Evolutionary conservation across 2,329 filamentous ascomycete species (phyloP), one percentile per base, ranked within the genome.

Genomic region (Thermochaetoides dissita): DNA sequence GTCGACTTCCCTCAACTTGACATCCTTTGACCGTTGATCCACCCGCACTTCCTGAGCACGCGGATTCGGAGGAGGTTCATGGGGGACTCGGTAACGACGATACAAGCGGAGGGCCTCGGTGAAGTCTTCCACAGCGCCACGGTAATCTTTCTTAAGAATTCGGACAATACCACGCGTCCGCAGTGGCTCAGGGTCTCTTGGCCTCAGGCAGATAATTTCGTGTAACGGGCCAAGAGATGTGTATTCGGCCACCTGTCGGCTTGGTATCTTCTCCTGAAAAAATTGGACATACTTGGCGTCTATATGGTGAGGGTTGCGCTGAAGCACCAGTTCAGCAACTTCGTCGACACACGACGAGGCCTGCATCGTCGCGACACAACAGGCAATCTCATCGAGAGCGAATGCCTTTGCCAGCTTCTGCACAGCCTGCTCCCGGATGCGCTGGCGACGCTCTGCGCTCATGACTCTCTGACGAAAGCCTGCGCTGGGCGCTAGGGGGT

Each of bases 211-310:
- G 45, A 88, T 79, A 43, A 89, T 75, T 33, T 83, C 72, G 55
- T 79, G 68, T 49, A 93, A 59, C 4, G 77, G 69, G 40, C 73
- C 64, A 43, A 88, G 60, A 47, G 74, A 79, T 7, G 83, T 88
- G 52, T 72, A 79, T 53, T 84, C 75, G 32, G 78, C 81, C 57
- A 91, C 65, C 57, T 81, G 77, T 35, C 81, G 67, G 34, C 77
- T 82, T 1, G 84, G 81, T 28, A 91, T 88, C 71, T 89, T 91
- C 62, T 93, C 84, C 61, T 89, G 84, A 59, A 93, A 93, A 63
- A 89, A 91, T 57, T 91, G 82, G n/a, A 91, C 85, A 57, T 91
- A 91, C 59, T 81, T 82, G 29, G 84, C 85, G 54, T 91, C 82
- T 36, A 68, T 61, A 54, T 87, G 78, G 39, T 69, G 58, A n/a